Evolutionary conservation across 2,329 filamentous ascomycete species (phyloP).

Genomic region (Myriosclerotinia curreyana): DNA sequence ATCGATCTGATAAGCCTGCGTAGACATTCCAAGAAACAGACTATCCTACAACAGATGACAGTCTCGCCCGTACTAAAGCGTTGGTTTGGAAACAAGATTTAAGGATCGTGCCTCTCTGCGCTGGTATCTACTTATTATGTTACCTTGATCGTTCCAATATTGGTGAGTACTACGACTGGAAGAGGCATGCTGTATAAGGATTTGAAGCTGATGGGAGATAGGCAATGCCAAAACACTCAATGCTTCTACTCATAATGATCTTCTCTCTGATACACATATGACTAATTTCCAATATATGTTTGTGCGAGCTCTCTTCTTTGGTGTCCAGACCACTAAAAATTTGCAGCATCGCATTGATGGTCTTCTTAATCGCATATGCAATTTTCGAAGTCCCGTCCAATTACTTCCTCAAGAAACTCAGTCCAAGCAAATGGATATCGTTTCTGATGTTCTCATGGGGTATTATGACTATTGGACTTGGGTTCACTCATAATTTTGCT

Average conservation of each 20-base stretch:
- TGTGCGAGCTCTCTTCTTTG: constrained; percentile 14
- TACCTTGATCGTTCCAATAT: constrained; percentile 69
- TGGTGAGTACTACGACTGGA: constrained; percentile 41
- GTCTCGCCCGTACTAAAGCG: constrained; percentile 37
- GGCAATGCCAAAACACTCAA: constrained; percentile 65
- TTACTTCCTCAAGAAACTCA: constrained; percentile 48
- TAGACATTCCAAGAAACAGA: constrained; percentile 11
- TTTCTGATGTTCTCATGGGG: constrained; percentile 52
- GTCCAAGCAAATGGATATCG: constrained; percentile 49
- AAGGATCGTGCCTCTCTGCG: constrained; percentile 61
- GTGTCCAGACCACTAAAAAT: not conserved
- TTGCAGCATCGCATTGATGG: constrained; percentile 44
- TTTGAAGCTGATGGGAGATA: constrained; percentile 14
- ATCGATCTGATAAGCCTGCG: not conserved
- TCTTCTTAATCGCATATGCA: constrained; percentile 49
- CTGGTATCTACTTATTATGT: constrained; percentile 63
- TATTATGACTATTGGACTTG: constrained; percentile 47
- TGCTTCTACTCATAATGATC: constrained; percentile 55
- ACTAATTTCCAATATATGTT: constrained; percentile 58
- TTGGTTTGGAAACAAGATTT: constrained; percentile 59
- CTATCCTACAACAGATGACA: constrained; percentile 8
- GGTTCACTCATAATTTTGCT: constrained; percentile 44
- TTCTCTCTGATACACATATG: constrained; percentile 61
- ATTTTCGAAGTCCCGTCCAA: constrained; percentile 51
- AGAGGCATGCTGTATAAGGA: too few relatives aligned